phyloP scores from a whole-genome alignment of 169 alveolate species.

The Cryptosporidium parvum region DNA sequence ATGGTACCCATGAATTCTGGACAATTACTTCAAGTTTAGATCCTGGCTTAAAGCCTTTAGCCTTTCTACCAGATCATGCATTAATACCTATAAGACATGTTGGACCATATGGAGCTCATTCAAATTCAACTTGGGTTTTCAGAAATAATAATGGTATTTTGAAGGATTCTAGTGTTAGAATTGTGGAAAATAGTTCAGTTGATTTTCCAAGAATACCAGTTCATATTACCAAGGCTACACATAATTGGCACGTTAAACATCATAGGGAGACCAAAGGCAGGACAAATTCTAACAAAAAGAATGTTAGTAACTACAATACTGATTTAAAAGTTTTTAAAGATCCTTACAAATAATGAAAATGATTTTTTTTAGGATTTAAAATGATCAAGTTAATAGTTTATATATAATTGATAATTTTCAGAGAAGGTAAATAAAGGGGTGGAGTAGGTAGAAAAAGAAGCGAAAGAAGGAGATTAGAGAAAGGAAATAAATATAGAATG shows the following conservation, averaged over 20 bases:
- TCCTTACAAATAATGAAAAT: neutral
- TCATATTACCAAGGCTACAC: slow-evolving; percentile 64
- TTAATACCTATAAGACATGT: slow-evolving; percentile 71
- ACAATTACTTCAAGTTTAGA: slow-evolving; percentile 34
- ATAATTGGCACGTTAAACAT: slow-evolving; percentile 63
- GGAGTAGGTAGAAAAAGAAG: neutral
- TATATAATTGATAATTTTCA: no score
- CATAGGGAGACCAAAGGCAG: slow-evolving; percentile 5
- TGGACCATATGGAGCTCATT: slow-evolving; percentile 75
- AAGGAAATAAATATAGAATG: neutral
- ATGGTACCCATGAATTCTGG: slow-evolving; percentile 75
- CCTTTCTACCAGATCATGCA: slow-evolving; percentile 70
- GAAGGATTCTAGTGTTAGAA: slow-evolving; percentile 51
- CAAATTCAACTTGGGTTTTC: slow-evolving; percentile 65
- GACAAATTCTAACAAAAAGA: neutral
- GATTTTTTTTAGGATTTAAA: no score
- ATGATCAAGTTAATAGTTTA: neutral
- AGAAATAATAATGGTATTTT: slow-evolving; percentile 27
- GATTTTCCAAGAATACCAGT: slow-evolving; percentile 40
- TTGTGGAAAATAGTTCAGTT: slow-evolving; percentile 60
- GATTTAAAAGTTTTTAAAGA: neutral
- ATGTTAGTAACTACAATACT: neutral
- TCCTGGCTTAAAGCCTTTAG: slow-evolving; percentile 37
- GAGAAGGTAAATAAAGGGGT: neutral
- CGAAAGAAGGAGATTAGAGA: neutral